phyloP scores from a whole-genome alignment of 257 asterid species.

The Pogostemon cablin region DNA sequence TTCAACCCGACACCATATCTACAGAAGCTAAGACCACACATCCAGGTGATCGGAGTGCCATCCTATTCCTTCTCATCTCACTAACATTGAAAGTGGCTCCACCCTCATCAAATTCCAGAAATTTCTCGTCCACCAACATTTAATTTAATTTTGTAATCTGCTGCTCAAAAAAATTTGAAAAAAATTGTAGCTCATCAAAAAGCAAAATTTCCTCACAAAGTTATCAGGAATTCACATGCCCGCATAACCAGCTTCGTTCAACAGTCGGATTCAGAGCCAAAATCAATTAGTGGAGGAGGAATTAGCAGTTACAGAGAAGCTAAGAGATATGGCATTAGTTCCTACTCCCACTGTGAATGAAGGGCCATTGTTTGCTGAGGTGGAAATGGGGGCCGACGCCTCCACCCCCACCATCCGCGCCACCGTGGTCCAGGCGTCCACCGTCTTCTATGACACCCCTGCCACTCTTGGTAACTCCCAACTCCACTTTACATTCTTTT shows the following conservation, averaged over 20 bases:
- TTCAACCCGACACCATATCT: neutral
- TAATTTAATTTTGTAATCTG: no score
- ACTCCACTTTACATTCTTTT: neutral
- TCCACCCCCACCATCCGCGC: constrained; percentile 70
- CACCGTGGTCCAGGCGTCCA: constrained; percentile 94
- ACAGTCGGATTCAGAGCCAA: constrained; percentile 27
- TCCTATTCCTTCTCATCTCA: neutral
- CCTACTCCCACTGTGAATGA: constrained; percentile 48
- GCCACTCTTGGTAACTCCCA: constrained; percentile 76
- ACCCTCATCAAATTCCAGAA: constrained; percentile 28
- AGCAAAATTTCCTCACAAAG: neutral
- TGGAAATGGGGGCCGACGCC: constrained; percentile 79
- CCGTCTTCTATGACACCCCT: constrained; percentile 90
- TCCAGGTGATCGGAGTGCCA: no score
- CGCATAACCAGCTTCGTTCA: constrained; percentile 15
- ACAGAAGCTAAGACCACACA: constrained; percentile 2
- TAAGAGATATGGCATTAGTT: constrained; percentile 63
- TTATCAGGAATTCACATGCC: constrained; percentile 21
- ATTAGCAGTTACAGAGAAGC: constrained; percentile 28
- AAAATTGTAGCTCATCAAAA: neutral
- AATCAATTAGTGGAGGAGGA: constrained; percentile 24
- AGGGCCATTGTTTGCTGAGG: constrained; percentile 73
- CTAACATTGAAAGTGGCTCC: neutral
- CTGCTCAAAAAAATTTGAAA: no score
- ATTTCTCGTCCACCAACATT: neutral